A percentile compares a stretch with the other conserved stretches of the same genome.
These are phyloP conservation scores for Coemansia sp. DNA, from an alignment of 192 early-diverging fungal genomes.

Conservation along the genomic window DNA sequence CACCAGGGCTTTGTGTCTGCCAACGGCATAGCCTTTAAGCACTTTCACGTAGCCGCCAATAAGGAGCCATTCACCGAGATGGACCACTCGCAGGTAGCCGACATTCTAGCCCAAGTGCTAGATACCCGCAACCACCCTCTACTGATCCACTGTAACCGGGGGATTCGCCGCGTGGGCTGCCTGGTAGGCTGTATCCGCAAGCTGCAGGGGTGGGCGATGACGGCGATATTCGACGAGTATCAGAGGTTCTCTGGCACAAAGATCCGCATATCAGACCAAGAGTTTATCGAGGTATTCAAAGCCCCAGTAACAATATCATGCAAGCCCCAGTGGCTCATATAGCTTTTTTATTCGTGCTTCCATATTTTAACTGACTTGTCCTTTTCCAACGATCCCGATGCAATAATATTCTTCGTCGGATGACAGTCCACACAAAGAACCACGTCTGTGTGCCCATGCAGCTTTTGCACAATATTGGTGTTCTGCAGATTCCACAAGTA, in stretches of 20 bases:
- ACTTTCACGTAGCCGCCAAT: constrained; percentile 81
- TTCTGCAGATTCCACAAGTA: constrained; percentile 98
- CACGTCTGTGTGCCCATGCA: constrained; percentile 90
- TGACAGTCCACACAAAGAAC: constrained; percentile 93
- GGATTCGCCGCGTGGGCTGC: constrained; percentile 92
- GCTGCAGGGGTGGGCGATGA: constrained; percentile 93
- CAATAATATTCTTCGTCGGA: constrained; percentile 93
- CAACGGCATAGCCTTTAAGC: constrained; percentile 74
- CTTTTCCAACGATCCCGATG: constrained; percentile 86
- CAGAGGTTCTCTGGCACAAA: constrained; percentile 88
- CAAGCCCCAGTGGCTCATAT: constrained; percentile 25
- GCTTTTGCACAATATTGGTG: constrained; percentile 89
- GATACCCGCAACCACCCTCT: constrained; percentile 58
- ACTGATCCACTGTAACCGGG: constrained; percentile 92
- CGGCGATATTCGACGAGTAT: constrained; percentile 97
- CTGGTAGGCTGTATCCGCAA: constrained; percentile 91
- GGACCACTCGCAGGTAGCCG: constrained; percentile 27
- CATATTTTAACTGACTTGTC: constrained; percentile 90
- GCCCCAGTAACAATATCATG: constrained; percentile 23
- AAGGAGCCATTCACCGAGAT: constrained; percentile 62
- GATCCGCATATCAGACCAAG: constrained; percentile 87
- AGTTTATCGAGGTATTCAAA: constrained; percentile 64
- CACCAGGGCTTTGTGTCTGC: constrained; percentile 68
- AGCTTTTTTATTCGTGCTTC: constrained; percentile 42
- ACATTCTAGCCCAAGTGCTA: constrained; percentile 37